Conservation (phyloP, 2,329 filamentous ascomycete genomes). For the Chalaropsis thielavioides region DNA sequence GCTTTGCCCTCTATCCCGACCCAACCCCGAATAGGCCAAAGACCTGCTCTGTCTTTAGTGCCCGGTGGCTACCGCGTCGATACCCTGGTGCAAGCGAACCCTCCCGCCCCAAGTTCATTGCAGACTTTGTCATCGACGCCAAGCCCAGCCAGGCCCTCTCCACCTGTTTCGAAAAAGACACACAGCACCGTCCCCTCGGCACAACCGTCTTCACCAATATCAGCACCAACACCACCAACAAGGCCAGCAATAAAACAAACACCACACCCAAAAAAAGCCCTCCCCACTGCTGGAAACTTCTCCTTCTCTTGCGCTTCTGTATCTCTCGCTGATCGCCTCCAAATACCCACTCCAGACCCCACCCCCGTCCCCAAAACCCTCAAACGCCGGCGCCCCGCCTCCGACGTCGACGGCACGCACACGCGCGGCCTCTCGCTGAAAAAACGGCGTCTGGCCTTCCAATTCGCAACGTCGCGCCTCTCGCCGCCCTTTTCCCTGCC, state of each 20-base stretch:
- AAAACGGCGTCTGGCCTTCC: slow-evolving; percentile 49
- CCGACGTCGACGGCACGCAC: slow-evolving; percentile 46
- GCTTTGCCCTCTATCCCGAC: background rate
- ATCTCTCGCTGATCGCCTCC: background rate
- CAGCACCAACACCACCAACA: background rate
- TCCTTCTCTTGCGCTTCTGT: background rate
- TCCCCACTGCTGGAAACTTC: background rate
- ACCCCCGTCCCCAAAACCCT: slow-evolving; percentile 8
- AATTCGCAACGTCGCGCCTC: slow-evolving; percentile 54
- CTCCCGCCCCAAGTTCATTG: background rate
- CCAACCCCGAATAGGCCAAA: background rate
- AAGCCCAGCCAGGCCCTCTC: background rate
- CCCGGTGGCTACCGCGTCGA: background rate
- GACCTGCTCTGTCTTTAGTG: background rate
- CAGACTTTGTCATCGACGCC: background rate
- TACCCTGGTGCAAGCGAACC: background rate
- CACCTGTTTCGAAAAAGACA: background rate
- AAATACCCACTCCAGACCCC: background rate
- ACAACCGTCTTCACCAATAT: background rate
- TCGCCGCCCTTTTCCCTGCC: slow-evolving; percentile 55
- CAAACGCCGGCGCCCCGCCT: slow-evolving; percentile 38
- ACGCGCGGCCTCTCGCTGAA: slow-evolving; percentile 41
- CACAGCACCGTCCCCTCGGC: background rate
- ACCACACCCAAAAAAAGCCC: background rate
- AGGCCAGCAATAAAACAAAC: background rate